These are phyloP conservation scores for Fusarium cicatricum DNA, from an alignment of 2,329 filamentous ascomycete species.

Conservation along the genomic window DNA sequence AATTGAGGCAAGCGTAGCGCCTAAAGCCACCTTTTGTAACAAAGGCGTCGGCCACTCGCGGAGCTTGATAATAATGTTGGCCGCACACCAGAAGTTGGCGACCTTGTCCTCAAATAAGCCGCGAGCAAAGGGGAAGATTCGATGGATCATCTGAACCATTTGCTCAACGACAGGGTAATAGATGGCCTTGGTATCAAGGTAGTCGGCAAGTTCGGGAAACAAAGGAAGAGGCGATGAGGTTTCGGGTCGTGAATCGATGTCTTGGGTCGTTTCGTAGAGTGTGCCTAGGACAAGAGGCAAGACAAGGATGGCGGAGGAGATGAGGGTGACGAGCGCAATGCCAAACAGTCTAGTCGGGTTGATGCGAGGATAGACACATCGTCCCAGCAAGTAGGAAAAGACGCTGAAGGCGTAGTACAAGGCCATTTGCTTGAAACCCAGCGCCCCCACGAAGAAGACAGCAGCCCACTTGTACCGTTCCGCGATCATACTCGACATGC, in stretches of 20 bases:
- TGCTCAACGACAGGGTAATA: slow-evolving; percentile 82
- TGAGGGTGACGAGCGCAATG: slow-evolving; percentile 76
- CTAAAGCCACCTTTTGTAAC: slow-evolving; percentile 79
- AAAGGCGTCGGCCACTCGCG: slow-evolving; percentile 73
- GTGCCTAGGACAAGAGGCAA: slow-evolving; percentile 78
- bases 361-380: slow-evolving; percentile 79
- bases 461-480: slow-evolving; percentile 87
- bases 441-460: slow-evolving; percentile 89
- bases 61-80: slow-evolving; percentile 90
- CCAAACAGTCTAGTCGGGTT: slow-evolving; percentile 73
- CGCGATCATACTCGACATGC: slow-evolving; percentile 87
- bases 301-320: slow-evolving; percentile 78
- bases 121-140: slow-evolving; percentile 96
- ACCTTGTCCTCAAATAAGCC: slow-evolving; percentile 99
- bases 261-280: slow-evolving; percentile 71
- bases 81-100: slow-evolving; percentile 95
- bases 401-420: slow-evolving; percentile 95
- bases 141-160: slow-evolving; percentile 82
- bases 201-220: slow-evolving; percentile 64
- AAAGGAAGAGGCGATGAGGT: slow-evolving; percentile 70
- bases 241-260: slow-evolving; percentile 65
- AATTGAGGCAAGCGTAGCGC: slow-evolving; percentile 78
- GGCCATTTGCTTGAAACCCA: slow-evolving; percentile 99
- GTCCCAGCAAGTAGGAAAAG: slow-evolving; percentile 89
- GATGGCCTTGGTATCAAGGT: slow-evolving; percentile 69